Conservation (phyloP, 495 filamentous ascomycete genomes). For the Parathielavia appendiculata region DNA sequence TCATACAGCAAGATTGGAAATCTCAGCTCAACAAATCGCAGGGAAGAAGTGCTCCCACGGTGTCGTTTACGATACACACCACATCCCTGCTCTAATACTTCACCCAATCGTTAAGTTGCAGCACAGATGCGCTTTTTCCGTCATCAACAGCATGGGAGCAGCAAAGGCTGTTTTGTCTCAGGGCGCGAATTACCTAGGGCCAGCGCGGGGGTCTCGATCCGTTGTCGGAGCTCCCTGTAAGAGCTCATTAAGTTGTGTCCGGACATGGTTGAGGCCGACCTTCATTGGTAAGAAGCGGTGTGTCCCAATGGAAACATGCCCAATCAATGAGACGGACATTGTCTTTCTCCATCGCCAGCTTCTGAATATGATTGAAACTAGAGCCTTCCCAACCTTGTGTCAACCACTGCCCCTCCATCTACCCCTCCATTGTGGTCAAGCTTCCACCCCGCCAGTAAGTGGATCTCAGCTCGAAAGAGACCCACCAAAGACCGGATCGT, state of each 20-base stretch:
- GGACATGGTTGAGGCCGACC: too few relatives aligned
- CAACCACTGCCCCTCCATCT: constrained; percentile 6
- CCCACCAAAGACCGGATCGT: not conserved
- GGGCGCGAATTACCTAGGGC: not conserved
- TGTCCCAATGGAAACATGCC: too few relatives aligned
- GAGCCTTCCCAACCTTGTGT: too few relatives aligned
- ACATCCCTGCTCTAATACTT: constrained; percentile 13
- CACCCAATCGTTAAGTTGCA: constrained; percentile 1
- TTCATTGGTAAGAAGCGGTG: too few relatives aligned
- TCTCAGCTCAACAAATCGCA: constrained; percentile 6
- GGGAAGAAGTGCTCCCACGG: constrained; percentile 1
- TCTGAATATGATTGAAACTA: too few relatives aligned
- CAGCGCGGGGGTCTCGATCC: constrained; percentile 17
- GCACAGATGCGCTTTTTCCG: not conserved
- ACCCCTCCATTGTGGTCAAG: constrained; percentile 16
- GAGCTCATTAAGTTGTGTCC: not conserved
- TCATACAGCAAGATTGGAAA: constrained; percentile 10
- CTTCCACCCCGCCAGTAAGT: constrained; percentile 15
- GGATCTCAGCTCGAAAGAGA: not conserved
- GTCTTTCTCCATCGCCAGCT: too few relatives aligned
- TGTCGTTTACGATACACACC: not conserved
- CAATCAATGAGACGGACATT: too few relatives aligned
- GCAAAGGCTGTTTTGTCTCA: not conserved
- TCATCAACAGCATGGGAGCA: not conserved
- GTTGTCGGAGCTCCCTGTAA: constrained; percentile 23